Percentiles rank a stretch among this genome's conserved stretches.
These are phyloP conservation scores for Vinca major DNA, from an alignment of 305 asterid genomes.

Conservation along the genomic window DNA sequence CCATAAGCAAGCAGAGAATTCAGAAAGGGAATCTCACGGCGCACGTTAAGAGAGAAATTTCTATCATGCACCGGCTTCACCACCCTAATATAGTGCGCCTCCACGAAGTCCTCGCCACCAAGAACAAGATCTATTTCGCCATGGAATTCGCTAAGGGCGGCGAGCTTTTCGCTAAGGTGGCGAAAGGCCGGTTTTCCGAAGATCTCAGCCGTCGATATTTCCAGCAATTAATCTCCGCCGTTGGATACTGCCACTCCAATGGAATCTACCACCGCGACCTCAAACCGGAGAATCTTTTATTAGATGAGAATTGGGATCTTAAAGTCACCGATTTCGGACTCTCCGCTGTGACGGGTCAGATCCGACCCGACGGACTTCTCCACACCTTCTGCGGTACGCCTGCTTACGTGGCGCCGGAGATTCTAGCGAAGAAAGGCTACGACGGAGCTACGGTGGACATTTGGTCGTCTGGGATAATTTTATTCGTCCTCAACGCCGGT, in stretches of 20 bases:
- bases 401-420: conserved; percentile 37
- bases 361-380: conserved; percentile 28
- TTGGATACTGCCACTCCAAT: conserved; percentile 29
- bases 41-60: conserved; percentile 35
- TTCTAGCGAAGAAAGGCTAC: conserved; percentile 30
- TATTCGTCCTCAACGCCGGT: conserved; percentile 30
- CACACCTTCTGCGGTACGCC: conserved; percentile 42
- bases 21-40: conserved; percentile 23
- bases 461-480: conserved; percentile 38
- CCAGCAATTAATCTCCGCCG: conserved; percentile 31
- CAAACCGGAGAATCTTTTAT: conserved; percentile 32
- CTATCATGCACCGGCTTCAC: conserved; percentile 25
- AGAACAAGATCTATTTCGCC: conserved; percentile 31
- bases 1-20: conserved; percentile 30
- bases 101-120: conserved; percentile 37
- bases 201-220: conserved; percentile 30
- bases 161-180: conserved; percentile 31
- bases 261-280: conserved; percentile 37
- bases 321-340: conserved; percentile 38
- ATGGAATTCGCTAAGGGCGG: conserved; percentile 37
- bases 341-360: conserved; percentile 28
- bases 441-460: conserved; percentile 33
- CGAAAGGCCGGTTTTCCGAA: conserved; percentile 33
- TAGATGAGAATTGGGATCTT: conserved; percentile 30
- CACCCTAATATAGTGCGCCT: conserved; percentile 27